Conservation (phyloP, 2,329 filamentous ascomycete species). For the Zymoseptoria brevis region DNA sequence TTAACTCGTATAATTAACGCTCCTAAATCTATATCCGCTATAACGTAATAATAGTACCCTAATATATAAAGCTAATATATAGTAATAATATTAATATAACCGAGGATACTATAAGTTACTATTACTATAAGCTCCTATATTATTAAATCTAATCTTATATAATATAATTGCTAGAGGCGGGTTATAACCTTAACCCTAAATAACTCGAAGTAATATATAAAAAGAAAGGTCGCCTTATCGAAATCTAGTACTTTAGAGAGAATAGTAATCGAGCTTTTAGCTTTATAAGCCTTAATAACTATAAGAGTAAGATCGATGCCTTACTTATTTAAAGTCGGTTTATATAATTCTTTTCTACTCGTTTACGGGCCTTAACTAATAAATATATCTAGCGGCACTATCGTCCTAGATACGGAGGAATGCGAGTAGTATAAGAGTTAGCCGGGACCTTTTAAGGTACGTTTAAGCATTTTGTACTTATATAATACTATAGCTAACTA, state of each 20-base stretch:
- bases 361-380: background rate
- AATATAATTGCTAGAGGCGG: background rate
- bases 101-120: too few species aligned
- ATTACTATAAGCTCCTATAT: too few species aligned
- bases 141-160: background rate
- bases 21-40: too few species aligned
- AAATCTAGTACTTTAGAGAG: background rate
- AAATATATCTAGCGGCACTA: background rate
- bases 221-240: background rate
- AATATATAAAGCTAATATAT: too few species aligned
- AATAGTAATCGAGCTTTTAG: background rate
- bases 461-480: background rate
- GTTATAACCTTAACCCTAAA: background rate
- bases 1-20: too few species aligned
- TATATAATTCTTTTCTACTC: background rate
- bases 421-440: too few species aligned
- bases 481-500: background rate
- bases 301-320: background rate
- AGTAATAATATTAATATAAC: too few species aligned
- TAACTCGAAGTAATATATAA: background rate
- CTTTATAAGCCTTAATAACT: background rate
- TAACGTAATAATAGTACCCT: too few species aligned
- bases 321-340: background rate
- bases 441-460: background rate
- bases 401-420: background rate